Percentiles rank a stretch among this genome's conserved stretches.
phyloP scores from a whole-genome alignment of 2,329 filamentous ascomycete species.

The Trichoderma simmonsii region DNA sequence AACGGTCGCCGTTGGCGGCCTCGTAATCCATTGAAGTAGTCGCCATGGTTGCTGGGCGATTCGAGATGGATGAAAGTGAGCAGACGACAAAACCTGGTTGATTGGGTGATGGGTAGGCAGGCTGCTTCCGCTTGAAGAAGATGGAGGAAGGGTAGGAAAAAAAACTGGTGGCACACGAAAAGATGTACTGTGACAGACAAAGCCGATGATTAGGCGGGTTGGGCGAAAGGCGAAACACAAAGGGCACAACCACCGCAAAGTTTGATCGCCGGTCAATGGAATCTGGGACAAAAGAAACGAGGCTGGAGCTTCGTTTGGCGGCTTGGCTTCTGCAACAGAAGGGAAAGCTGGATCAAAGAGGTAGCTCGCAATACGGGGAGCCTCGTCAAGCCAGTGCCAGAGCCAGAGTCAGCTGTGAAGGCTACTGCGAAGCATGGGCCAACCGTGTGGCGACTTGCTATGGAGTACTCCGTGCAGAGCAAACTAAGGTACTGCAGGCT shows the following conservation, averaged over 20 bases:
- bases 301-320: background rate
- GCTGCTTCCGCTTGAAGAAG: background rate
- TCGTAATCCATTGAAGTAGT: conserved; percentile 70
- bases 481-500: background rate
- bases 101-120: conserved; percentile 14
- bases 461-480: background rate
- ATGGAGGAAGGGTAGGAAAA: conserved; percentile 14
- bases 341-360: background rate
- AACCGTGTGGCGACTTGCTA: conserved; percentile 1
- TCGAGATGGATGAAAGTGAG: conserved; percentile 18
- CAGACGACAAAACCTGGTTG: conserved; percentile 2
- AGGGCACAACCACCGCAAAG: background rate
- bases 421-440: conserved; percentile 13
- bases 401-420: conserved; percentile 3
- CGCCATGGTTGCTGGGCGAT: conserved; percentile 45
- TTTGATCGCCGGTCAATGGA: background rate
- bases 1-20: conserved; percentile 63
- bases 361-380: background rate
- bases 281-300: background rate
- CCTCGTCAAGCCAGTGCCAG: background rate
- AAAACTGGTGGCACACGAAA: conserved; percentile 15
- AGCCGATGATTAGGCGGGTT: conserved; percentile 28
- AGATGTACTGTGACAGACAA: conserved; percentile 23
- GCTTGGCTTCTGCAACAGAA: background rate
- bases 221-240: conserved; percentile 18